Evolutionary conservation across 2,329 filamentous ascomycete species (phyloP).

Genomic region (Aspergillus sp.): DNA sequence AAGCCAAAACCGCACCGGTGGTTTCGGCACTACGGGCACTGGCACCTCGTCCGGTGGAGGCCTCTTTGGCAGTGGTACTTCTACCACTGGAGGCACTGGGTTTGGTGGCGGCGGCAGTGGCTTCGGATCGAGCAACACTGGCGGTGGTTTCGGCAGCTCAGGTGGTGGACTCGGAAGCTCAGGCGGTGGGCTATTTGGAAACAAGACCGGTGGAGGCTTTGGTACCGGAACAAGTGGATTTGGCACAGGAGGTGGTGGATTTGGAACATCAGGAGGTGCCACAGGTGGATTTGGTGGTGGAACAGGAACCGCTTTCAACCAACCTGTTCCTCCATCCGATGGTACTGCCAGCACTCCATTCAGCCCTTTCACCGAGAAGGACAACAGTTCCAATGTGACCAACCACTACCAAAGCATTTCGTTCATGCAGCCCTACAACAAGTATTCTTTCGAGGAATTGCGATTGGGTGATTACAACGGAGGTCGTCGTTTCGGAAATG

Average conservation of each 20-base stretch:
- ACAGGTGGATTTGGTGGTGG: constrained; percentile 27
- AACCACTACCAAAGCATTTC: constrained; percentile 45
- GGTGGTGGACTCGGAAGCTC: constrained; percentile 23
- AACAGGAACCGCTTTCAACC: constrained; percentile 37
- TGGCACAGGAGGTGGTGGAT: constrained; percentile 19
- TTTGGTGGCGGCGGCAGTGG: constrained; percentile 14
- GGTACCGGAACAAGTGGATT: constrained; percentile 20
- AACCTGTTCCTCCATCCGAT: constrained; percentile 34
- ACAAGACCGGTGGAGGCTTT: constrained; percentile 18
- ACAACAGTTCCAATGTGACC: constrained; percentile 29
- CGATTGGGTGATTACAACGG: constrained; percentile 81
- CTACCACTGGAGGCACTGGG: constrained; percentile 16
- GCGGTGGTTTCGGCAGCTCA: constrained; percentile 25
- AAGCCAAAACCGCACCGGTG: constrained; percentile 22
- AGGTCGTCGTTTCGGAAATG: constrained; percentile 76
- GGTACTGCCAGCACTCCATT: constrained; percentile 43
- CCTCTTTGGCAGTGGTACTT: constrained; percentile 20
- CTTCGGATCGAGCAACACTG: constrained; percentile 15
- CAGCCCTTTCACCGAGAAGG: constrained; percentile 40
- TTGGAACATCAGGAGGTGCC: constrained; percentile 10
- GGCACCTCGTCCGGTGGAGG: constrained; percentile 20
- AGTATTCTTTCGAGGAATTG: constrained; percentile 80
- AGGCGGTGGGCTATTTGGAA: constrained; percentile 20
- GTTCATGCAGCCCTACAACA: constrained; percentile 53
- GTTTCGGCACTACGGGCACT: constrained; percentile 23